Evolutionary conservation across 805 yeast species (phyloP).

Genomic region (Metschnikowia anglica): DNA sequence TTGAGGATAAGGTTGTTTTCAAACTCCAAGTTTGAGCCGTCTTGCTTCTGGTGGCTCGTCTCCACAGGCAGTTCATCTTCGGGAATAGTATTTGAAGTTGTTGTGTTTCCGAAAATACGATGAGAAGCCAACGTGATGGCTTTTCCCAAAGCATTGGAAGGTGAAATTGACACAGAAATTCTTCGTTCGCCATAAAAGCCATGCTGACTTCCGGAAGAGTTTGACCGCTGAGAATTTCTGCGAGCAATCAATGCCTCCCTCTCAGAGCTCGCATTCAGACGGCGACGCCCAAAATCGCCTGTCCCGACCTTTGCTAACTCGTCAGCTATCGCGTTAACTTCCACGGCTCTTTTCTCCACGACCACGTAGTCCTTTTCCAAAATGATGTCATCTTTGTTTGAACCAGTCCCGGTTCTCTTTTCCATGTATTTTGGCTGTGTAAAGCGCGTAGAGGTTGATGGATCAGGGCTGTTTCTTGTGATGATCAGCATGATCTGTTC

Average conservation of each 20-base stretch:
- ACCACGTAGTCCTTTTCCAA: slow-evolving; percentile 89
- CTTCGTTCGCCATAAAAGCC: slow-evolving; percentile 65
- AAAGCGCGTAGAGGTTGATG: slow-evolving; percentile 30
- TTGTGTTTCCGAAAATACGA: slow-evolving; percentile 64
- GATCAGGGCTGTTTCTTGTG: slow-evolving; percentile 44
- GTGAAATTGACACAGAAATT: slow-evolving; percentile 67
- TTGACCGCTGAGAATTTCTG: slow-evolving; percentile 44
- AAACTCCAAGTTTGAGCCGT: slow-evolving; percentile 21
- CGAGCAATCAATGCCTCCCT: slow-evolving; percentile 22
- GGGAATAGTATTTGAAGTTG: slow-evolving; percentile 12
- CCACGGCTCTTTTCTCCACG: slow-evolving; percentile 91
- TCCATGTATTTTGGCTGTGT: slow-evolving; percentile 21
- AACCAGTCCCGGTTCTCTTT: slow-evolving; percentile 14
- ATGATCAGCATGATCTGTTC: slow-evolving; percentile 48
- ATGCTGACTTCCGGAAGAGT: slow-evolving; percentile 51
- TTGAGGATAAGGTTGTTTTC: slow-evolving; percentile 37
- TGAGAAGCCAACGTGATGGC: slow-evolving; percentile 88
- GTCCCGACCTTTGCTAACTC: slow-evolving; percentile 70
- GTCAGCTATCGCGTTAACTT: slow-evolving; percentile 93
- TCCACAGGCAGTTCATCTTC: slow-evolving; percentile 11
- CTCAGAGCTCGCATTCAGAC: slow-evolving; percentile 29
- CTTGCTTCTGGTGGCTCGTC: background rate
- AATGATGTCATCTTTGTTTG: slow-evolving; percentile 43
- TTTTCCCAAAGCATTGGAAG: slow-evolving; percentile 83
- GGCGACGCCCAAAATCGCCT: slow-evolving; percentile 46